phyloP scores from a whole-genome alignment of 2,329 filamentous ascomycete species.

The Chaetothyriales sp. region DNA sequence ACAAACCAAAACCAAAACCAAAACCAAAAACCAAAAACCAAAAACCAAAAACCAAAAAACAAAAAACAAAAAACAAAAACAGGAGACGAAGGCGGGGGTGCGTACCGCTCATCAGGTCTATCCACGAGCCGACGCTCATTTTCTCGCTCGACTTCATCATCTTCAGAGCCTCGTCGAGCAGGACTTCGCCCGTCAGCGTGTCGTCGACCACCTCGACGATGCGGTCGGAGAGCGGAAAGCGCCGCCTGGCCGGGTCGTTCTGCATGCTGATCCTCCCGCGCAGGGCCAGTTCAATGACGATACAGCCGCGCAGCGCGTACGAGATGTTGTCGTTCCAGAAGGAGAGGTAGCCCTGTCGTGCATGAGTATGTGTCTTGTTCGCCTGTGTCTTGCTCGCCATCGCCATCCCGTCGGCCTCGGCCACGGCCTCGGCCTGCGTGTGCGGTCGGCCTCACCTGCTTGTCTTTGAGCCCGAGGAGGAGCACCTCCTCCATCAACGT shows the following conservation, averaged over 20 bases:
- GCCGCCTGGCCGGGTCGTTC: constrained; percentile 80
- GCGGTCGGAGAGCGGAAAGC: constrained; percentile 84
- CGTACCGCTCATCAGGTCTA: constrained; percentile 95
- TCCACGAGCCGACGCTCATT: constrained; percentile 99
- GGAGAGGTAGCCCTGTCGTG: constrained; percentile 73
- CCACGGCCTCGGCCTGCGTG: neutral
- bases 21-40: too few relatives aligned
- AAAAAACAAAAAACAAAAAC: too few relatives aligned
- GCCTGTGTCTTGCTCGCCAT: neutral
- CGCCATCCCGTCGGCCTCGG: neutral
- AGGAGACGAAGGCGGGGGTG: constrained; percentile 1
- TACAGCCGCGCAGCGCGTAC: constrained; percentile 92
- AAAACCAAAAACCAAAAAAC: too few relatives aligned
- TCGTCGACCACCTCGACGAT: constrained; percentile 96
- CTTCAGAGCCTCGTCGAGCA: constrained; percentile 94
- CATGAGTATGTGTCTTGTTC: neutral
- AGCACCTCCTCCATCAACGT: constrained; percentile 98
- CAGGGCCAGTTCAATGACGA: constrained; percentile 94
- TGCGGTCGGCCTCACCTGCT: constrained; percentile 55
- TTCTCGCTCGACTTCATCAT: constrained; percentile 99
- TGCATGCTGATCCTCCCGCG: constrained; percentile 96
- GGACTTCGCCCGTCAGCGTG: constrained; percentile 86
- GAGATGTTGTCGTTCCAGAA: constrained; percentile 99
- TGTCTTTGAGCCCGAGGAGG: constrained; percentile 91
- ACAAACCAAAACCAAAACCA: neutral